Evolutionary conservation across 768 basidiomycete genomes (phyloP).

Genomic region (Megacollybia marginata): DNA sequence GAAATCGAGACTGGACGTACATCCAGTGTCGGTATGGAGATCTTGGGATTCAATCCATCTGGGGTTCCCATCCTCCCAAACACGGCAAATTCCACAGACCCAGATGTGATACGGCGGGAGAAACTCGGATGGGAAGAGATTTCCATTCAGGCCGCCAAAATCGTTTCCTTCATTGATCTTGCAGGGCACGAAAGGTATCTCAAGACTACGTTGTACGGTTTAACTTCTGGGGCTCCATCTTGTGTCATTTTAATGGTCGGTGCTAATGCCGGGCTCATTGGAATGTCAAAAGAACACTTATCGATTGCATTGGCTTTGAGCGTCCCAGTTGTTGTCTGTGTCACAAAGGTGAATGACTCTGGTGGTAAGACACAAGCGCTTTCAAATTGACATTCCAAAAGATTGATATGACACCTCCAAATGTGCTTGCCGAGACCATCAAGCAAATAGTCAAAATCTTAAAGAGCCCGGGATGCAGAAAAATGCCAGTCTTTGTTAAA

Average conservation of each 20-base stretch:
- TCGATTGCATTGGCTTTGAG: conserved; percentile 91
- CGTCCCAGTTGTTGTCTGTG: conserved; percentile 88
- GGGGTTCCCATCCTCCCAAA: conserved; percentile 77
- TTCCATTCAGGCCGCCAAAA: conserved; percentile 79
- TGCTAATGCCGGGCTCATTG: conserved; percentile 85
- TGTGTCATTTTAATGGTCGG: conserved; percentile 93
- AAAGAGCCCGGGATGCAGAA: conserved; percentile 87
- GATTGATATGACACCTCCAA: conserved; percentile 97
- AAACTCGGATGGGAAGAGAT: conserved; percentile 97
- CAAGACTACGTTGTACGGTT: conserved; percentile 89
- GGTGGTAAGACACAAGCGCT: not conserved
- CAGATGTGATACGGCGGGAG: conserved; percentile 67
- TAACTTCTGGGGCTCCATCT: conserved; percentile 90
- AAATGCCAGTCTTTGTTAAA: conserved; percentile 79
- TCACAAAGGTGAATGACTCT: conserved; percentile 70
- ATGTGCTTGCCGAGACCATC: conserved; percentile 84
- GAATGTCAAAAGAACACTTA: conserved; percentile 95
- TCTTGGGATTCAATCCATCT: conserved; percentile 76
- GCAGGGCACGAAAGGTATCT: conserved; percentile 93
- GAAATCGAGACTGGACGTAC: conserved; percentile 95
- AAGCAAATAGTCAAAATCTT: conserved; percentile 92
- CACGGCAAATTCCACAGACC: conserved; percentile 44
- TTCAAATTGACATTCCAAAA: conserved; percentile 14
- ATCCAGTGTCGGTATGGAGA: conserved; percentile 96
- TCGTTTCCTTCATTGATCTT: conserved; percentile 90